Evolutionary conservation across 352 stramenopile genomes (phyloP).

Genomic region (Pythium insidiosum): DNA sequence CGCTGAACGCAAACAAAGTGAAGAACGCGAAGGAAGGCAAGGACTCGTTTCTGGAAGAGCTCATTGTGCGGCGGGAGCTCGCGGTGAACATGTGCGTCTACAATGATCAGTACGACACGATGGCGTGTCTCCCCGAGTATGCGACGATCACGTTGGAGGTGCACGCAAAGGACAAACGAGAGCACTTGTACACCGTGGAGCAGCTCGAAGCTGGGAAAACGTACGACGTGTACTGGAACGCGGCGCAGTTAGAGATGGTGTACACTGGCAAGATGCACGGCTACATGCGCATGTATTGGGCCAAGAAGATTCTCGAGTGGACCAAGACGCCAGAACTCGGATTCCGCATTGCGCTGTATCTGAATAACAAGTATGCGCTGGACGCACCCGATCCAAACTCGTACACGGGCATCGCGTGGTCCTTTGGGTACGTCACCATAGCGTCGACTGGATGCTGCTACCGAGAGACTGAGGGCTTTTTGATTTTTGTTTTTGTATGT

Average conservation of each 20-base stretch:
- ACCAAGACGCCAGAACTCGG: conserved; percentile 87
- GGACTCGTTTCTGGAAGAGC: conserved; percentile 95
- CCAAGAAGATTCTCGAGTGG: conserved; percentile 99
- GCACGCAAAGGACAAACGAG: conserved; percentile 82
- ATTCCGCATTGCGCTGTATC: conserved; percentile 88
- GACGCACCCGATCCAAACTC: conserved; percentile 97
- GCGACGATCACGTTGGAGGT: conserved; percentile 88
- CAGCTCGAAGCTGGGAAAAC: conserved; percentile 91
- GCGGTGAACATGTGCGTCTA: conserved; percentile 97
- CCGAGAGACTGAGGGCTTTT: too few relatives aligned
- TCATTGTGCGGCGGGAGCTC: conserved; percentile 95
- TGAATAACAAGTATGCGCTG: conserved; percentile 99
- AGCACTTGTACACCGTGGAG: conserved; percentile 88
- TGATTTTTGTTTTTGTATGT: not conserved
- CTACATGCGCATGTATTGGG: conserved; percentile 99
- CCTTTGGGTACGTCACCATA: conserved; percentile 37
- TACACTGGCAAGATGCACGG: conserved; percentile 89
- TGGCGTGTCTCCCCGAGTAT: conserved; percentile 86
- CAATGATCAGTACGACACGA: conserved; percentile 92
- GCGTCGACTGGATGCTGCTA: not conserved
- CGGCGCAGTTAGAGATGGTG: conserved; percentile 94
- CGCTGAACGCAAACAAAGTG: conserved; percentile 42
- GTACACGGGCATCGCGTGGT: conserved; percentile 78
- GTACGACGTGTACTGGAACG: conserved; percentile 98
- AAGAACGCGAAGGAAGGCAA: conserved; percentile 78